These are phyloP conservation scores for Penicillium arizonense DNA, from an alignment of 495 filamentous ascomycete species.

Conservation along the genomic window DNA sequence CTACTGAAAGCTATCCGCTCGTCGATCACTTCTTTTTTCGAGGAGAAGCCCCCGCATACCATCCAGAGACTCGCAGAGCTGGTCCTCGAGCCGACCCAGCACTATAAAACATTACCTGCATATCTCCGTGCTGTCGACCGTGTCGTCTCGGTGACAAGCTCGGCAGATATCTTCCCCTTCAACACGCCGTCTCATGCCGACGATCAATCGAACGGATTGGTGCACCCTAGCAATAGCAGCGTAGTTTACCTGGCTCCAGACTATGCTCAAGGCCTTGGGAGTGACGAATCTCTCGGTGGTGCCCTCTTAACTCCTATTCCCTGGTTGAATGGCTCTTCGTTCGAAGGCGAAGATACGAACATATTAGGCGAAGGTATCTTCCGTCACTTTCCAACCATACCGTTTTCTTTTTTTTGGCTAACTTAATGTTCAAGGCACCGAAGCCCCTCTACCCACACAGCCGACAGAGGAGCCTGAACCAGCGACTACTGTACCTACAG, in stretches of 20 bases:
- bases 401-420: neutral
- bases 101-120: conserved; percentile 76
- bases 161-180: conserved; percentile 77
- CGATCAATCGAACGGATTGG: conserved; percentile 45
- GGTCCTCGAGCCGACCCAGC: conserved; percentile 68
- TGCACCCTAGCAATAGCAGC: conserved; percentile 32
- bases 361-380: conserved; percentile 32
- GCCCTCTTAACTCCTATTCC: conserved; percentile 92
- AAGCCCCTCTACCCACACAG: conserved; percentile 18
- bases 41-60: conserved; percentile 80
- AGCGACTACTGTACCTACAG: conserved; percentile 13
- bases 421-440: conserved; percentile 6
- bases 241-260: conserved; percentile 24
- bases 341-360: conserved; percentile 24
- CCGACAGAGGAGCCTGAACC: conserved; percentile 11
- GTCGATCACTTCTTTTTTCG: conserved; percentile 67
- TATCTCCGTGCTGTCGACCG: conserved; percentile 91
- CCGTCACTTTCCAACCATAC: conserved; percentile 41
- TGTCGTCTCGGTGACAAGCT: conserved; percentile 87
- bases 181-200: conserved; percentile 54
- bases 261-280: conserved; percentile 53
- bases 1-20: conserved; percentile 65
- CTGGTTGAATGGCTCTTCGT: conserved; percentile 61
- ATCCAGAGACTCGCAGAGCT: conserved; percentile 92
- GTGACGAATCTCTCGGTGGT: conserved; percentile 86